A percentile compares a stretch with the other conserved stretches of the same genome.
phyloP scores from a whole-genome alignment of 768 basidiomycete species.

The Pisolithus tinctorius region DNA sequence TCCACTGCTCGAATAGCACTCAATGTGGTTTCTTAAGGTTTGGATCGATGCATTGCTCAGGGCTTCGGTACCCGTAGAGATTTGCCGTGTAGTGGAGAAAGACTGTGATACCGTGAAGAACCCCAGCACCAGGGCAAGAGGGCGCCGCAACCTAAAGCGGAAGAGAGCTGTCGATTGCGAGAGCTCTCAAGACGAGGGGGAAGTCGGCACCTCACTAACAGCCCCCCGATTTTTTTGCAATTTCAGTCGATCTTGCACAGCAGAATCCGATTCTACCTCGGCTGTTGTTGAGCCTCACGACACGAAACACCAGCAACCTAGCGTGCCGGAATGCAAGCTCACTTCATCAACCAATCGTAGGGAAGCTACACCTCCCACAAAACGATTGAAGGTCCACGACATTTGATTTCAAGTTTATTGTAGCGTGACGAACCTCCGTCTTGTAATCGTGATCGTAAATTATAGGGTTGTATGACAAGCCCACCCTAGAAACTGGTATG shows the following conservation, averaged over 20 bases:
- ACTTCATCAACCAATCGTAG: not conserved
- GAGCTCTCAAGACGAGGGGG: slow-evolving; percentile 6
- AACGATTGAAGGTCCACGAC: slow-evolving; percentile 13
- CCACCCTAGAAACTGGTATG: not conserved
- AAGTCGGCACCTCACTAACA: not conserved
- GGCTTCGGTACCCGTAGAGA: slow-evolving; percentile 60
- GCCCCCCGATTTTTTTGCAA: not conserved
- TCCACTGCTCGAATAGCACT: slow-evolving; percentile 3
- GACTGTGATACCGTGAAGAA: slow-evolving; percentile 18
- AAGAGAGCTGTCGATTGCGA: slow-evolving; percentile 6
- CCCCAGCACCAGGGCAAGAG: slow-evolving; percentile 4
- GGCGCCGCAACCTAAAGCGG: slow-evolving; percentile 3
- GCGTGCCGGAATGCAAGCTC: slow-evolving; percentile 17
- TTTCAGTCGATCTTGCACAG: not conserved
- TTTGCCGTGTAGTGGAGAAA: slow-evolving; percentile 50
- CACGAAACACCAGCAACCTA: not conserved
- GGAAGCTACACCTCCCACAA: slow-evolving; percentile 12
- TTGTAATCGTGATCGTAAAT: not conserved
- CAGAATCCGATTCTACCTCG: not conserved
- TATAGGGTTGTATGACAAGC: not conserved
- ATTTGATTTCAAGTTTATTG: not conserved
- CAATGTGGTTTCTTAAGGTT: slow-evolving; percentile 29
- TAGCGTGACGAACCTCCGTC: not conserved
- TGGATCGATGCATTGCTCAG: slow-evolving; percentile 64
- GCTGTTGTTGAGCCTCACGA: not conserved